These are phyloP conservation scores for Gnetum montanum DNA, from an alignment of 75 land plant species.

Conservation along the genomic window DNA sequence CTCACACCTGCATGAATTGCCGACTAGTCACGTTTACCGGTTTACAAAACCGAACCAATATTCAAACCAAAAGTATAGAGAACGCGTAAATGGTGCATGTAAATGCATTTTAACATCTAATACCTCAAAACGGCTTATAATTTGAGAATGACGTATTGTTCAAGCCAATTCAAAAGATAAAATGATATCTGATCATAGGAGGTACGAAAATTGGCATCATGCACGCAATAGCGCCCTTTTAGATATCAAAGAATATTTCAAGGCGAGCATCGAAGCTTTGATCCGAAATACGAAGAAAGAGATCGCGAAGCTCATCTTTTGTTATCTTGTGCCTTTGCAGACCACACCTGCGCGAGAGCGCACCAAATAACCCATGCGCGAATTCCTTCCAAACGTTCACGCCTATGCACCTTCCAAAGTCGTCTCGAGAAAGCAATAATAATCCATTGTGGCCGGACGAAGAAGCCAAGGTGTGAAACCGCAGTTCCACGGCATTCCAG, in stretches of 20 bases:
- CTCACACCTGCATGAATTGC: conserved; percentile 13
- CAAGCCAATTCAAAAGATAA: no score
- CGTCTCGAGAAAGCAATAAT: conserved; percentile 11
- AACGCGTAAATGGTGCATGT: no score
- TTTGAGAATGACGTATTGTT: no score
- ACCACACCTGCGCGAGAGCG: conserved; percentile 15
- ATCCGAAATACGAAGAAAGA: conserved; percentile 17
- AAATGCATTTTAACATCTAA: no score
- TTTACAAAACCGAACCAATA: no score
- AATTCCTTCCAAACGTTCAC: conserved; percentile 26
- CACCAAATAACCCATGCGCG: conserved; percentile 21
- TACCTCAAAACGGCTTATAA: no score
- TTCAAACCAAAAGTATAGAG: no score
- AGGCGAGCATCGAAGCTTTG: conserved; percentile 26
- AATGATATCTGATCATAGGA: no score
- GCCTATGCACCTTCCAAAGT: conserved; percentile 29
- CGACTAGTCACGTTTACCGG: no score
- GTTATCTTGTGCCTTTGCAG: not conserved
- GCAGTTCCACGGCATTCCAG: conserved; percentile 20
- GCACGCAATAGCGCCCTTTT: no score
- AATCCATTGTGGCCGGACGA: no score
- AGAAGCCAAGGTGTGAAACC: conserved; percentile 18
- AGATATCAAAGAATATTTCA: conserved; percentile 26
- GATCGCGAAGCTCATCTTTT: conserved; percentile 13
- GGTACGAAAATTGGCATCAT: no score